Percentiles rank a stretch among this genome's conserved stretches.
Conservation (phyloP, 2,329 filamentous ascomycete species). For the Colletotrichum spinosum region DNA sequence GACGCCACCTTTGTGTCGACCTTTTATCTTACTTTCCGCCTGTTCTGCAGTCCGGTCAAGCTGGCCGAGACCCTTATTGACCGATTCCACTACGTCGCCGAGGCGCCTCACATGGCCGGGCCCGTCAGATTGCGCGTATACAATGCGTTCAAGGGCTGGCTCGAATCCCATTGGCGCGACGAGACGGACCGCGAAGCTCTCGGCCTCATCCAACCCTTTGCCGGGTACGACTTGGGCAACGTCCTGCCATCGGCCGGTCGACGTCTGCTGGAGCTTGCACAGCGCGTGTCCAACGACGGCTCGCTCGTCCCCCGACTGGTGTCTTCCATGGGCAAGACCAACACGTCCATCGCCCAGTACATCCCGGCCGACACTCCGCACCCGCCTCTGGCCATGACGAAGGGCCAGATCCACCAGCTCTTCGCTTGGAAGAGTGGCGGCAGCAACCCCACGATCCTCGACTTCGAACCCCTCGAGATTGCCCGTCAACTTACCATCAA, state of each 20-base stretch:
- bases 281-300: constrained; percentile 80
- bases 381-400: constrained; percentile 77
- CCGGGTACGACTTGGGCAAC: constrained; percentile 75
- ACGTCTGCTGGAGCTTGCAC: constrained; percentile 81
- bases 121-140: constrained; percentile 92
- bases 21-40: constrained; percentile 95
- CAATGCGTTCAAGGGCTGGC: constrained; percentile 97
- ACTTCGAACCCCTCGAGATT: constrained; percentile 91
- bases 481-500: constrained; percentile 93
- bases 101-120: constrained; percentile 77
- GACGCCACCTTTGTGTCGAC: constrained; percentile 93
- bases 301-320: constrained; percentile 85
- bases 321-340: constrained; percentile 90
- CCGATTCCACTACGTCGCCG: constrained; percentile 90
- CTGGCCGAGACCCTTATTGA: constrained; percentile 88
- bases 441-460: constrained; percentile 79
- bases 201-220: constrained; percentile 81
- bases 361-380: constrained; percentile 77
- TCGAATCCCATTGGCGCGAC: constrained; percentile 94
- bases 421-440: constrained; percentile 80
- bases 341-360: constrained; percentile 77
- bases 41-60: constrained; percentile 85
- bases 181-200: constrained; percentile 83
- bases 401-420: constrained; percentile 80
- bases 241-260: constrained; percentile 82